Percentiles rank a stretch among this genome's conserved stretches.
phyloP scores from a whole-genome alignment of 2,329 filamentous ascomycete genomes.

The Diplodia sapinea region DNA sequence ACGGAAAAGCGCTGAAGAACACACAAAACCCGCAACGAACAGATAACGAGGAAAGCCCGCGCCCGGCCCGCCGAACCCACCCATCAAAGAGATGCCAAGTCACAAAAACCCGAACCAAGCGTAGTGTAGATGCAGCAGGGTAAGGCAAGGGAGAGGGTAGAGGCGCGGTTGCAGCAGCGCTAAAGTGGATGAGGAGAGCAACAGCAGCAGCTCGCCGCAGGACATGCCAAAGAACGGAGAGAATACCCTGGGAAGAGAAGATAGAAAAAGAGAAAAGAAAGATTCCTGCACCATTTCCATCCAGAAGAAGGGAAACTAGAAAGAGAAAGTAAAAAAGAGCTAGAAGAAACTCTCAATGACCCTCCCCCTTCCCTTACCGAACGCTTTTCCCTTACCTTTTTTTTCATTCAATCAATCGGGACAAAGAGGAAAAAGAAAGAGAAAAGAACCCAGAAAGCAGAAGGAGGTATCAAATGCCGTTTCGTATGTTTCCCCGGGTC shows the following conservation, averaged over 20 bases:
- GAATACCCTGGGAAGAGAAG: background rate
- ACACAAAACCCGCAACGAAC: background rate
- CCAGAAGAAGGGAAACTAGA: background rate
- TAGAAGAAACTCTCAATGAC: background rate
- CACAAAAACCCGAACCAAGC: background rate
- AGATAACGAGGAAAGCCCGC: background rate
- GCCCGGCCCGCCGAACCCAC: background rate
- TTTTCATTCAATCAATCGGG: background rate
- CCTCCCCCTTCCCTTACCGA: background rate
- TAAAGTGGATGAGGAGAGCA: background rate
- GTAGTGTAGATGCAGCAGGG: background rate
- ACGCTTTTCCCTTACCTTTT: slow-evolving; percentile 7
- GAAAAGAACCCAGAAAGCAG: slow-evolving; percentile 16
- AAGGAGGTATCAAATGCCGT: slow-evolving; percentile 18
- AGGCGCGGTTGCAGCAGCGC: background rate
- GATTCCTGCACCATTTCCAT: slow-evolving; percentile 3
- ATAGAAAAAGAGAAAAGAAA: background rate
- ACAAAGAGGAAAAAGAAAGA: background rate
- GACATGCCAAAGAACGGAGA: background rate
- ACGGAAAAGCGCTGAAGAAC: background rate
- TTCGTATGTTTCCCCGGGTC: slow-evolving; percentile 15
- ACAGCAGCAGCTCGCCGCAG: background rate
- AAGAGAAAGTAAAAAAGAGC: background rate
- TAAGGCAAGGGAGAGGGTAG: no score
- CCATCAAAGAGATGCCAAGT: background rate